phyloP scores from a whole-genome alignment of 495 filamentous ascomycete genomes.

The Filosporella fistucella region DNA sequence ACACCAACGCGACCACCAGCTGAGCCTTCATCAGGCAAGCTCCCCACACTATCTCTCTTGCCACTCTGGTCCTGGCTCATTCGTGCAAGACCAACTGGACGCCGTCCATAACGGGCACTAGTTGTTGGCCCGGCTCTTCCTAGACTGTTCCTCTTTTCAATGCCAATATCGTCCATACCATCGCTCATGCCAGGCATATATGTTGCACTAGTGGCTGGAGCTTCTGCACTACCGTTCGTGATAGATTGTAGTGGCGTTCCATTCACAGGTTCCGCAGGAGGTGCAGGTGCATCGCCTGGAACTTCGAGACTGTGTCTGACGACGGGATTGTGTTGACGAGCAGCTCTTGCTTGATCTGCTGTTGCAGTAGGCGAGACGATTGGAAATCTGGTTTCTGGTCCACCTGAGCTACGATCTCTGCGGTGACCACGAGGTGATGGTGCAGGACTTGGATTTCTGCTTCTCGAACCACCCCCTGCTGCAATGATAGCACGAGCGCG shows the following conservation, averaged over 20 bases:
- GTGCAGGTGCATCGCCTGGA: slow-evolving; percentile 34
- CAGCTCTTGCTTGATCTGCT: slow-evolving; percentile 39
- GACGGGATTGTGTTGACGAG: slow-evolving; percentile 13
- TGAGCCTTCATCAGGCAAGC: slow-evolving; percentile 23
- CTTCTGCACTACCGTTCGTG: slow-evolving; percentile 29
- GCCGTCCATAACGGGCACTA: slow-evolving; percentile 25
- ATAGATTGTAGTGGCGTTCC: slow-evolving; percentile 22
- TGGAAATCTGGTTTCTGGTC: slow-evolving; percentile 79
- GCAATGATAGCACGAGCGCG: slow-evolving; percentile 77
- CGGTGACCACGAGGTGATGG: slow-evolving; percentile 55
- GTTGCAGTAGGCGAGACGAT: slow-evolving; percentile 62
- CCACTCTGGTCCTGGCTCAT: slow-evolving; percentile 27
- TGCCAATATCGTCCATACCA: slow-evolving; percentile 29
- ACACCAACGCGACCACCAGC: slow-evolving; percentile 50
- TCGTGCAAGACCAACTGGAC: slow-evolving; percentile 27
- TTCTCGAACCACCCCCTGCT: slow-evolving; percentile 46
- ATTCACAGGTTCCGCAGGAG: slow-evolving; percentile 16
- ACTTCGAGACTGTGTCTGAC: slow-evolving; percentile 59
- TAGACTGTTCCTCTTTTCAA: slow-evolving; percentile 47
- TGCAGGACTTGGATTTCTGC: slow-evolving; percentile 71
- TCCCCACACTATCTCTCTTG: slow-evolving; percentile 36
- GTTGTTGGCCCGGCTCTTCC: slow-evolving; percentile 33
- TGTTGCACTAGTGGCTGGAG: slow-evolving; percentile 15
- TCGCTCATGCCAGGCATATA: slow-evolving; percentile 24
- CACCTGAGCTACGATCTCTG: slow-evolving; percentile 77